Percentiles rank a stretch among this genome's conserved stretches.
phyloP scores from a whole-genome alignment of 176 grass and related monocot species.

The Cenchrus purpureus region DNA sequence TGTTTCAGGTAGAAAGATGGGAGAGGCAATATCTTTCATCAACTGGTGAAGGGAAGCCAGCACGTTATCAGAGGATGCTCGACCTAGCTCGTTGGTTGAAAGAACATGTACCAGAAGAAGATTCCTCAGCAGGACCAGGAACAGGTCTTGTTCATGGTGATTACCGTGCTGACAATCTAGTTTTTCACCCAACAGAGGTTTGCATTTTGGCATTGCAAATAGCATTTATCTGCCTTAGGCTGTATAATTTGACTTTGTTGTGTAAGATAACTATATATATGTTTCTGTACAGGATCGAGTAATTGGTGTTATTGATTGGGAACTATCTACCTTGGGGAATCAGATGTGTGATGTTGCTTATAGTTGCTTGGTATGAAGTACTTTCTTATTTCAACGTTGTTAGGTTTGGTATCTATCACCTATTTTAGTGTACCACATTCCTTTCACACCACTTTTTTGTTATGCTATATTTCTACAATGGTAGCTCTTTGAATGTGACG shows the following conservation, averaged over 20 bases:
- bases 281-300: constrained; percentile 72
- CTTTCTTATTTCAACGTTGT: constrained; percentile 1
- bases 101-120: constrained; percentile 73
- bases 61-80: constrained; percentile 78
- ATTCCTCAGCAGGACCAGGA: constrained; percentile 55
- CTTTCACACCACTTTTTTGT: neutral
- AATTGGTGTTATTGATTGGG: constrained; percentile 98
- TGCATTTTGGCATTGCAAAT: constrained; percentile 30
- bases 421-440: neutral
- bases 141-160: constrained; percentile 95
- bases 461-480: neutral
- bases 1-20: constrained; percentile 83
- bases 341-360: constrained; percentile 99
- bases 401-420: neutral
- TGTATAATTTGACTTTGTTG: constrained; percentile 9
- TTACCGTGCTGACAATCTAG: constrained; percentile 84
- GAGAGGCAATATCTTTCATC: constrained; percentile 83
- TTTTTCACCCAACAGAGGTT: constrained; percentile 92
- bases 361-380: constrained; percentile 68
- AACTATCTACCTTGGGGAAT: constrained; percentile 95
- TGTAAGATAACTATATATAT: neutral
- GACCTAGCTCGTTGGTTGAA: constrained; percentile 80
- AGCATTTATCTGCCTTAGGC: constrained; percentile 1
- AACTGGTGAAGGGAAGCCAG: constrained; percentile 78
- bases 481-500: neutral